phyloP scores from a whole-genome alignment of 192 early-diverging fungal genomes.

The Linnemannia hyalina region DNA sequence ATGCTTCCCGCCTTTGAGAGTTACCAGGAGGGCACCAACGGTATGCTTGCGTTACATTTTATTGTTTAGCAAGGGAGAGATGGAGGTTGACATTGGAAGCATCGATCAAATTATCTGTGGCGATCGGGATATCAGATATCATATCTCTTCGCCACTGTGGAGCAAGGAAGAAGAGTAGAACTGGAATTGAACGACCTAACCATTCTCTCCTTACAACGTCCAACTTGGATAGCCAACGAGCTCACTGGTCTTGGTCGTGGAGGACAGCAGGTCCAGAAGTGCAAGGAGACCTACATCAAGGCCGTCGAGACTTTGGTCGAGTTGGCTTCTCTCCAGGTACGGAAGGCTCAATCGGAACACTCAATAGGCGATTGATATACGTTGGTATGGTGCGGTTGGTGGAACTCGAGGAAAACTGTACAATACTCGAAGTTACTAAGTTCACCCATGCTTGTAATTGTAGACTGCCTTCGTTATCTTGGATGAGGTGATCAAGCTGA shows the following conservation, averaged over 20 bases:
- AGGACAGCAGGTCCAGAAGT: constrained; percentile 96
- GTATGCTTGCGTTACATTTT: constrained; percentile 47
- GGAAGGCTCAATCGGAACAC: not conserved
- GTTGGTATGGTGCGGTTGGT: too few species aligned
- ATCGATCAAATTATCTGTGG: too few species aligned
- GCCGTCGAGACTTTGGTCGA: constrained; percentile 97
- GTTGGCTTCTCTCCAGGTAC: constrained; percentile 96
- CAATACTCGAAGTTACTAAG: not conserved
- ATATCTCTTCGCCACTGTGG: not conserved
- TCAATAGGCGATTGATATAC: too few species aligned
- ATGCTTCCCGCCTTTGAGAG: constrained; percentile 94
- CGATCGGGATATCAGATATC: not conserved
- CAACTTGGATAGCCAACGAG: constrained; percentile 80
- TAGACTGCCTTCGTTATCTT: constrained; percentile 98
- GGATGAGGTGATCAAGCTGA: constrained; percentile 99
- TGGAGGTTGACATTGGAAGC: too few species aligned
- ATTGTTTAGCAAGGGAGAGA: too few species aligned
- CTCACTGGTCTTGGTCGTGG: constrained; percentile 98
- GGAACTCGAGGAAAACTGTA: too few species aligned
- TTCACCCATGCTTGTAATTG: not conserved
- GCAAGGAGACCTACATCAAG: constrained; percentile 94
- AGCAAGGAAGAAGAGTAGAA: not conserved
- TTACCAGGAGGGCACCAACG: constrained; percentile 89
- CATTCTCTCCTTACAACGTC: not conserved
- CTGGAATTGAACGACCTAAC: not conserved